Percentiles rank a stretch among this genome's conserved stretches.
These are phyloP conservation scores for Nitzschia sp. DNA, from an alignment of 108 stramenopile genomes.

Conservation along the genomic window DNA sequence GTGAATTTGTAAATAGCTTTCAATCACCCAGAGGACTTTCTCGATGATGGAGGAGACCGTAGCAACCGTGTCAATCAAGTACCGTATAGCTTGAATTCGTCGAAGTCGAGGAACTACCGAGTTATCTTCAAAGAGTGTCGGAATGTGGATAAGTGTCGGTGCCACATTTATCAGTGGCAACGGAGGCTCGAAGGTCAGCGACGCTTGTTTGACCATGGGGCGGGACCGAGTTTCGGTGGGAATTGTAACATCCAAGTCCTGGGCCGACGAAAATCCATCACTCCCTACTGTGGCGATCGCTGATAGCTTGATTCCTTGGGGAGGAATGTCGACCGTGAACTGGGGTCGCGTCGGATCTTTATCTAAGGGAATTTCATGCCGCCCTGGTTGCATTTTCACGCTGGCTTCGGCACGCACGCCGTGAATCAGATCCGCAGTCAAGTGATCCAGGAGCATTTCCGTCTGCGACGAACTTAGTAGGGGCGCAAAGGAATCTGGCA, in stretches of 20 bases:
- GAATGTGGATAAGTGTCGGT: constrained; percentile 87
- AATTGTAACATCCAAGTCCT: constrained; percentile 70
- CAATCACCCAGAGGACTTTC: constrained; percentile 80
- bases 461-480: constrained; percentile 80
- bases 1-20: constrained; percentile 77
- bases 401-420: constrained; percentile 61
- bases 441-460: constrained; percentile 59
- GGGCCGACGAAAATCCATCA: constrained; percentile 58
- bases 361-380: constrained; percentile 79
- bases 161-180: constrained; percentile 78
- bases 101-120: constrained; percentile 49
- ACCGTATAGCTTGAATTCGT: constrained; percentile 62
- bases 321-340: constrained; percentile 59
- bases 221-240: constrained; percentile 59
- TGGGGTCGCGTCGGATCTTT: constrained; percentile 82
- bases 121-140: constrained; percentile 81
- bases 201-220: constrained; percentile 80
- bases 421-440: constrained; percentile 85
- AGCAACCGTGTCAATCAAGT: constrained; percentile 57
- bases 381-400: constrained; percentile 62
- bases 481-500: constrained; percentile 89
- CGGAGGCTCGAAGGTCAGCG: constrained; percentile 77
- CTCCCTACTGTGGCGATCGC: constrained; percentile 59
- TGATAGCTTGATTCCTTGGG: constrained; percentile 65
- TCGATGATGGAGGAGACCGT: constrained; percentile 73